Percentiles rank a stretch among this genome's conserved stretches.
These are phyloP conservation scores for Pseudogymnoascus sp. DNA, from an alignment of 2,329 filamentous ascomycete species.

Conservation along the genomic window DNA sequence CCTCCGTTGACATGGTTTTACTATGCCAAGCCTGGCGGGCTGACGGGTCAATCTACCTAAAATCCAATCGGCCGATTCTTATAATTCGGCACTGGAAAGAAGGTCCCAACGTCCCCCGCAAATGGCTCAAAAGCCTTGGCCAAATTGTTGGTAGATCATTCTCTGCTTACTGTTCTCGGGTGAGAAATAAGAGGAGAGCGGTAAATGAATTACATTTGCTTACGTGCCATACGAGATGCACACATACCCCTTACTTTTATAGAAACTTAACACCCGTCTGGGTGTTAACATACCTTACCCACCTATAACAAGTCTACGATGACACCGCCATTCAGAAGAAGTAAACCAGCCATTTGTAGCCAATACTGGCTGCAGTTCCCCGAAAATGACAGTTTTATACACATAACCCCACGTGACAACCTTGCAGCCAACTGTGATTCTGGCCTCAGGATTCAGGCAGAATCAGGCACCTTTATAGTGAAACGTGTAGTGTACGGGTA, in stretches of 20 bases:
- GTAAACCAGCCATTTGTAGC: neutral
- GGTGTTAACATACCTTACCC: neutral
- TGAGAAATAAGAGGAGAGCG: neutral
- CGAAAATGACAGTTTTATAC: neutral
- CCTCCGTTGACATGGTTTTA: neutral
- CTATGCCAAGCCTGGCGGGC: neutral
- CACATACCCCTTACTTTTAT: neutral
- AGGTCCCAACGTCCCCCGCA: neutral
- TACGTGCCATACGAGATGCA: neutral
- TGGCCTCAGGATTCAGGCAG: too few species aligned
- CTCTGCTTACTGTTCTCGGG: neutral
- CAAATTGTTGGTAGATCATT: neutral
- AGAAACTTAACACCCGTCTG: neutral
- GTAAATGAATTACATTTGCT: neutral
- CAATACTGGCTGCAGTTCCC: neutral
- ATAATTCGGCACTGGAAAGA: conserved; percentile 2
- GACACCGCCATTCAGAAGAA: neutral
- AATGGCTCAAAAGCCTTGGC: neutral
- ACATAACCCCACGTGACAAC: neutral
- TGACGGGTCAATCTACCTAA: neutral
- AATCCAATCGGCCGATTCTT: neutral
- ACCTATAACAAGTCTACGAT: neutral
- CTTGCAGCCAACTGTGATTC: too few species aligned
- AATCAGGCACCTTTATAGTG: too few species aligned
- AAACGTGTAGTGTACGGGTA: too few species aligned